Conservation (phyloP, 2,329 filamentous ascomycete species). For the Hirsutella rhossiliensis region DNA sequence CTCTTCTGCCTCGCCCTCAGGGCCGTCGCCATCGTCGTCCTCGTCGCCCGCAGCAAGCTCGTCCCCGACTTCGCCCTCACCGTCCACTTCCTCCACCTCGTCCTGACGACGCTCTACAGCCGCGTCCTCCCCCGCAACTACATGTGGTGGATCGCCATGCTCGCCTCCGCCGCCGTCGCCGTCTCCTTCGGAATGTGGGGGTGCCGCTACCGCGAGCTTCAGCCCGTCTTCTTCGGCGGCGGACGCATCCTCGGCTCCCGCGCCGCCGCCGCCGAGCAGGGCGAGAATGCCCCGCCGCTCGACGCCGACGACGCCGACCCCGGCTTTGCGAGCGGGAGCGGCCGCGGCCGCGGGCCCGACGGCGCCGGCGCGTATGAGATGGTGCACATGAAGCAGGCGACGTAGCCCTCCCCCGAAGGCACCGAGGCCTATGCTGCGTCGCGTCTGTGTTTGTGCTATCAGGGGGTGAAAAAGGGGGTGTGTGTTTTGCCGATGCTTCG, state of each 20-base stretch:
- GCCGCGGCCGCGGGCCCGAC: conserved; percentile 40
- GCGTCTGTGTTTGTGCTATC: too few relatives aligned
- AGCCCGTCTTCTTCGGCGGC: conserved; percentile 78
- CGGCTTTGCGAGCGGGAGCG: conserved; percentile 32
- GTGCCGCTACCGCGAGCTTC: conserved; percentile 80
- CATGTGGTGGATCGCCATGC: conserved; percentile 72
- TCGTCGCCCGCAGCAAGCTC: conserved; percentile 83
- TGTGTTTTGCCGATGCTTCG: too few relatives aligned
- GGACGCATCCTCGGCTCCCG: conserved; percentile 20
- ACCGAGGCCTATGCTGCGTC: conserved; percentile 1
- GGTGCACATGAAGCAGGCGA: conserved; percentile 34
- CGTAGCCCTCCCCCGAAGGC: background rate
- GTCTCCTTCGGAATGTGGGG: conserved; percentile 71
- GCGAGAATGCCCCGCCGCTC: conserved; percentile 21
- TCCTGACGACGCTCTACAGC: conserved; percentile 69
- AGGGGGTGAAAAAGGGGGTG: conserved; percentile 7
- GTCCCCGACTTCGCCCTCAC: conserved; percentile 91
- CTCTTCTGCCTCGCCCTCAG: conserved; percentile 30
- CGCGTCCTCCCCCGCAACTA: conserved; percentile 61
- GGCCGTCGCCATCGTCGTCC: conserved; percentile 67
- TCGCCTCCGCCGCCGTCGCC: conserved; percentile 29
- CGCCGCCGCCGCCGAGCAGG: conserved; percentile 10
- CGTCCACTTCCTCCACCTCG: conserved; percentile 70
- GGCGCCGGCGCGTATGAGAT: conserved; percentile 54
- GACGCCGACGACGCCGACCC: conserved; percentile 16